Evolutionary conservation across 2,329 filamentous ascomycete species (phyloP).

Genomic region (Diaporthe sp.): DNA sequence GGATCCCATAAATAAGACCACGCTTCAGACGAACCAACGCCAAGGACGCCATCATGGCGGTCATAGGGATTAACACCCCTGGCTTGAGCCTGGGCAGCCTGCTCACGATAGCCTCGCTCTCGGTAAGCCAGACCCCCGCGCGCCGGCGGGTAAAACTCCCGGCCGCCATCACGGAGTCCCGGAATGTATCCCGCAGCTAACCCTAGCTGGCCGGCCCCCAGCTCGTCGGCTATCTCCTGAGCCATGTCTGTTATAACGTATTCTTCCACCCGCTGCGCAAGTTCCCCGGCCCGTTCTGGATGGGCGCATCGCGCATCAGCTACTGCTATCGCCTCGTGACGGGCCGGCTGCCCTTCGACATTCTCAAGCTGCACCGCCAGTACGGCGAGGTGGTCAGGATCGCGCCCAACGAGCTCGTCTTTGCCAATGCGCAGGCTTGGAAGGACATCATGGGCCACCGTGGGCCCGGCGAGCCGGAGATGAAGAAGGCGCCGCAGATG

Average conservation of each 20-base stretch:
- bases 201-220: background rate
- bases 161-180: background rate
- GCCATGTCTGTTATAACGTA: constrained; percentile 40
- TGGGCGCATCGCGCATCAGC: constrained; percentile 40
- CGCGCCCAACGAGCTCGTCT: constrained; percentile 58
- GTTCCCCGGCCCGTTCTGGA: constrained; percentile 44
- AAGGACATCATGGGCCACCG: constrained; percentile 49
- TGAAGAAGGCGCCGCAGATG: constrained; percentile 23
- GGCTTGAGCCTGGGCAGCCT: constrained; percentile 24
- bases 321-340: constrained; percentile 33
- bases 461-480: constrained; percentile 15
- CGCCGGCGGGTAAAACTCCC: background rate
- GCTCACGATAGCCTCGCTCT: constrained; percentile 33
- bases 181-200: background rate
- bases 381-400: constrained; percentile 60
- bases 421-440: constrained; percentile 53
- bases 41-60: constrained; percentile 5
- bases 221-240: constrained; percentile 31
- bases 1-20: background rate
- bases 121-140: constrained; percentile 27
- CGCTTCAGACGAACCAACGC: background rate
- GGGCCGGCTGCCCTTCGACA: constrained; percentile 30
- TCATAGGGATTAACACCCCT: constrained; percentile 7
- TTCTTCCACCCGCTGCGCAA: constrained; percentile 44
- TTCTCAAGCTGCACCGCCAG: constrained; percentile 48